Base-by-base conservation (phyloP, 345 rosid species). In the Hibiscus mutabilis region DNA sequence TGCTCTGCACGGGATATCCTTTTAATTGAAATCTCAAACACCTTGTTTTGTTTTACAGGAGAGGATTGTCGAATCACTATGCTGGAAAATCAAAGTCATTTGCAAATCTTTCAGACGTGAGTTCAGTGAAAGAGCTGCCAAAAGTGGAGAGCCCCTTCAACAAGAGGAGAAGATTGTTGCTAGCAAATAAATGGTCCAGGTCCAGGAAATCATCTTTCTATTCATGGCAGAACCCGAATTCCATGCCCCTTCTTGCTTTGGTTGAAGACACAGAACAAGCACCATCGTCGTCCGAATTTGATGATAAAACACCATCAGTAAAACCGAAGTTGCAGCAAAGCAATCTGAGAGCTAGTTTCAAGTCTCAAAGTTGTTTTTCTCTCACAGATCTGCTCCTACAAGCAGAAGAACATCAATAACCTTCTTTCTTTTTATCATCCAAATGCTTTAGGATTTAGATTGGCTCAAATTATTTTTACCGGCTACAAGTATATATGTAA, bases 11-110 rank as follows among this genome's bases (percentile, higher is more conserved):
- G 3, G 52, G 19, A 13, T 1, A 4, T 15, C 15, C 16, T 16
- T 16, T 52, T 19, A 21, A 21, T 22, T 51, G 3, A 51, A 49
- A 49, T 52, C 59, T 19, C 9, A 9, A 2, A 6, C 21, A 0
- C 12, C 21, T 12, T 18, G 6, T 7, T 53, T 57, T 57, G 31
- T 11, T 57, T 57, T 42, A 5, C 22, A 93, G 98, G 79, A 79
- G 89, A 71, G 95, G 98, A 18, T 76, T 93, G 68, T 93, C 98
- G 62, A 89, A 81, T 73, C 90, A 93, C 75, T 90, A 81, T 65
- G 22, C 80, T 0, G 98, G 98, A 49, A 93, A 87, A 81, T 90
- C 95, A 14, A 93, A 93, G 74, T 93, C 98, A 11, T 93, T 93
- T 72, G 84, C 77, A 10, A 87, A 86, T 79, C 69, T 93, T 2